Evolutionary conservation across 2,329 filamentous ascomycete species (phyloP).

Genomic region (Colletotrichum australisinense): DNA sequence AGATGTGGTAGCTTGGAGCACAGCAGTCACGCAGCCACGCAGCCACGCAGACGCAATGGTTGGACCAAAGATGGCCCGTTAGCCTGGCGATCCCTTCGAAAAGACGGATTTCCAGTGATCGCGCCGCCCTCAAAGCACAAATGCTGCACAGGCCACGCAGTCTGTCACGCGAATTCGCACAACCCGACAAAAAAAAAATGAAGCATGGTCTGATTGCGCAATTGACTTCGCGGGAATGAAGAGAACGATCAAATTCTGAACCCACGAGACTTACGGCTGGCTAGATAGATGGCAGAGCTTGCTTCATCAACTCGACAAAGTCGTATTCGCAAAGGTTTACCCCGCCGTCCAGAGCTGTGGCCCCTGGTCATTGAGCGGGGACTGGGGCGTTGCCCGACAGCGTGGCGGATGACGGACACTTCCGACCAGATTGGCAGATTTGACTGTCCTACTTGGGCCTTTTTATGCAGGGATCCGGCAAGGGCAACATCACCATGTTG

Average conservation of each 20-base stretch:
- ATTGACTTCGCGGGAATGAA: background rate
- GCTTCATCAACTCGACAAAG: background rate
- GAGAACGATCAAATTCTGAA: background rate
- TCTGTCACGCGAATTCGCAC: background rate
- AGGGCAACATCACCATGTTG: background rate
- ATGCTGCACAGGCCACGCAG: background rate
- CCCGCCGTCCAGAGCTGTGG: background rate
- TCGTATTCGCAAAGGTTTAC: background rate
- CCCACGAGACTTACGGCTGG: background rate
- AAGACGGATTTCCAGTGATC: slow-evolving; percentile 8
- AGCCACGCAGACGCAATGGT: background rate
- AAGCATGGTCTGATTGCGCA: background rate
- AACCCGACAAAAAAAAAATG: background rate
- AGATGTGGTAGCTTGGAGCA: slow-evolving; percentile 7
- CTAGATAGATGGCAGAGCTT: background rate
- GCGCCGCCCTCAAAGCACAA: slow-evolving; percentile 3
- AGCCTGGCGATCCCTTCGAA: slow-evolving; percentile 16
- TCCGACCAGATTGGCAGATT: background rate
- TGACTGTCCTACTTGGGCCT: background rate
- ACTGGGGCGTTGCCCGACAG: background rate
- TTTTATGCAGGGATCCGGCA: background rate
- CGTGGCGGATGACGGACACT: slow-evolving; percentile 21
- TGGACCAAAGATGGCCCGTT: slow-evolving; percentile 2
- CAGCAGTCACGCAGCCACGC: slow-evolving; percentile 8
- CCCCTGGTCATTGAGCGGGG: background rate